Evolutionary conservation across 345 rosid genomes (phyloP), one percentile per base, ranked within the genome.

Genomic region (Melaleuca quinquenervia): DNA sequence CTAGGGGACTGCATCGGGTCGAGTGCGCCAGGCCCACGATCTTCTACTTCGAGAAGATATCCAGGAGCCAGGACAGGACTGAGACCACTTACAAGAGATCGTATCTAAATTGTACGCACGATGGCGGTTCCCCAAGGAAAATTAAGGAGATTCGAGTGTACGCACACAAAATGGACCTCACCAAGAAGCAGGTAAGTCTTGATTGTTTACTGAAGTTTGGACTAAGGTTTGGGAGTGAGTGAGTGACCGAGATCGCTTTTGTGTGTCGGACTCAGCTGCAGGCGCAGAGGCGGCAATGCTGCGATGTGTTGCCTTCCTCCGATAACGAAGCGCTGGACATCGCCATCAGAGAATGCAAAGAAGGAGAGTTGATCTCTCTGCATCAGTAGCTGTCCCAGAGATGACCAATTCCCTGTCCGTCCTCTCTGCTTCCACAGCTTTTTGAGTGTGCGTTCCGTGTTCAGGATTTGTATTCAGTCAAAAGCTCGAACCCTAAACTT

Each of bases 231-330:
- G 26, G 48, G 36, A 70, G 26, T 70, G 78, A 70, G 26, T 70
- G 78, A 70, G 48, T 70, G 80, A 36, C 48, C 36, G 48, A 70
- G 80, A 70, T 11, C 56, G 50, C 86, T 50, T 6, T 6, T 89
- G 82, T 88, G 94, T 8, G 80, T 70, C 11, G 80, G 48, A 70
- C 48, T 36, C 80, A 70, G 98, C 84, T 97, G 89, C 90, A 83
- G 86, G 95, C 95, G 56, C 98, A 97, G 3, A 93, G 98, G 86
- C 89, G 99, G 87, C 97, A 96, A 4, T 97, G 99, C 45, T 93
- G 98, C 90, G 95, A 95, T 52, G 90, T 96, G 53, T 89, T 93
- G 82, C 96, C 95, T 27, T 91, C 98, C 70, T 88, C 93, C 21
- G 84, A 62, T 50, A 90, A 90, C 11, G 80, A 90, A 83, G 86